Conservation (phyloP, 2,329 filamentous ascomycete species). For the Hypoxylon sp. region DNA sequence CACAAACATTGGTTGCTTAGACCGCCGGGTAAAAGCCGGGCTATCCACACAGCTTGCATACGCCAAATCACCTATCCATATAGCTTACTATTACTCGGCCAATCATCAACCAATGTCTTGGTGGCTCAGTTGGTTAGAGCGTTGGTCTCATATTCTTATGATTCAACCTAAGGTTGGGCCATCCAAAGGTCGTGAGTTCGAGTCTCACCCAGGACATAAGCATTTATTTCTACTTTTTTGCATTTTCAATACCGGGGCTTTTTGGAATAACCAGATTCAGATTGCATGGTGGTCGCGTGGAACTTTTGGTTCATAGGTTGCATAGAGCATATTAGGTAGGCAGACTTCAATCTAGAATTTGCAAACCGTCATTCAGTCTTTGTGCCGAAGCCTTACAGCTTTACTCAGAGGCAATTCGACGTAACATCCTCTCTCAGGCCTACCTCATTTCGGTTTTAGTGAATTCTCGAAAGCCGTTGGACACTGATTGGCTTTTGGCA, state of each 20-base stretch:
- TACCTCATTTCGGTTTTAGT: too few species aligned
- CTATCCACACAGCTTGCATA: neutral
- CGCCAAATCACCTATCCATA: neutral
- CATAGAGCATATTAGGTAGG: neutral
- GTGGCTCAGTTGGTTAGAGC: conserved; percentile 62
- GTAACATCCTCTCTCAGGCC: too few species aligned
- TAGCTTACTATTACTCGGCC: neutral
- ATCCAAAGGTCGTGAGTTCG: conserved; percentile 68
- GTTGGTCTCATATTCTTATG: conserved; percentile 59
- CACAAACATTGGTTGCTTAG: neutral
- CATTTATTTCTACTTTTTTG: neutral
- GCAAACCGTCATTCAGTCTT: neutral
- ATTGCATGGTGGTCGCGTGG: neutral
- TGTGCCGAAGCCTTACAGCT: too few species aligned
- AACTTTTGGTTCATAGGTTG: neutral
- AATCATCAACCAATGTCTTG: conserved; percentile 50
- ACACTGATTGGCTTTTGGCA: too few species aligned
- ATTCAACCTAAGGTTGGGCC: conserved; percentile 49
- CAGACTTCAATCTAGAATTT: neutral
- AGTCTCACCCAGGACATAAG: conserved; percentile 61
- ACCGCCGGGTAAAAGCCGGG: neutral
- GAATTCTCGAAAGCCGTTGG: too few species aligned
- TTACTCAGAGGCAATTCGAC: too few species aligned
- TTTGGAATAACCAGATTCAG: neutral
- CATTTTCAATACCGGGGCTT: neutral